Base-by-base conservation (phyloP, 768 basidiomycete species). In the Lactarius sp. region DNA sequence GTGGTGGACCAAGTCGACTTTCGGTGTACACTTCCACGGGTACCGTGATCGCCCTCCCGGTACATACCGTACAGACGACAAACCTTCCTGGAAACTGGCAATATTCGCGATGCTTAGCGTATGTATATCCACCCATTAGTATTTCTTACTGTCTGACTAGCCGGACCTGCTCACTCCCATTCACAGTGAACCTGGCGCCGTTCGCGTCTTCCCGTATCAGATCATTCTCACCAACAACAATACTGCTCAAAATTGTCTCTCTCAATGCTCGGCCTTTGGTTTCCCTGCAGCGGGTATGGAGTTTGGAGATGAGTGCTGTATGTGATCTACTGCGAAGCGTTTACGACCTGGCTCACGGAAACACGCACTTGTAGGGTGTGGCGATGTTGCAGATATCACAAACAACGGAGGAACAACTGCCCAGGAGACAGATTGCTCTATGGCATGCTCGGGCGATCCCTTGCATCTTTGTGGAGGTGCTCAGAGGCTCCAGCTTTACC, bases 291-390 rank as follows among this genome's bases (percentile, higher is more conserved):
- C 84, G 33, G 90, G 87, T 27, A 76, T 86, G 64, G 90, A 86
- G 75, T 88, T 79, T 56, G 86, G 82, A 13, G 70, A 85, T 65
- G 86, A 90, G 70, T 92, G 90, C 77, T 91, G 88, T 88, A 69
- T 70, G 87, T 79, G 4, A 52, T 65, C 31, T 57, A 18, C 6
- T 16, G 14, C 16, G 18, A 7, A 53, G 14, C 18, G 16, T 6
- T 55, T 37, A 39, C 47, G n/a, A 44, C 46, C 33, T 18, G 33
- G 5, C 62, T 64, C 18, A 64, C 52, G 31, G 20, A 31, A 42
- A 52, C 7, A 57, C 16, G 41, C 44, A 47, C 61, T 6, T 60
- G 6, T 53, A 90, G 89, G 82, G 72, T 91, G 90, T 59, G 90
- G 90, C 58, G 90, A 92, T 71, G 69, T 79, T 8, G 73, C 74